Evolutionary conservation across 768 basidiomycete genomes (phyloP), one percentile per base, ranked within the genome.

Genomic region (Kwoniella sp.): DNA sequence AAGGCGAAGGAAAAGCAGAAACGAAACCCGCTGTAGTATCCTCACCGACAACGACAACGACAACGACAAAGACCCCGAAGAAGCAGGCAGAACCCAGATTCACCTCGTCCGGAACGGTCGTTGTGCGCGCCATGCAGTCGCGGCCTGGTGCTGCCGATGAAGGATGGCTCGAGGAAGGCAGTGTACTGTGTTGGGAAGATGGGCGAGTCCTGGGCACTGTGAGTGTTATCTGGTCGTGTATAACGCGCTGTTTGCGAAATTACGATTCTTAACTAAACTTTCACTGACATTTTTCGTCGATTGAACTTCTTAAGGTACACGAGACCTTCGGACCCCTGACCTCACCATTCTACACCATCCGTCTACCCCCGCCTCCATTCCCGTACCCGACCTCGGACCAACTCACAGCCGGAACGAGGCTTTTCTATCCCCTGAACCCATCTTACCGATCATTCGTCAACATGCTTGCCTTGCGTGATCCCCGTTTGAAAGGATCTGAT

Each of bases 301-400:
- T 53, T 37, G 20, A 8, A 20, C 54, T 45, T 52, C 25, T 29
- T 58, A 31, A 94, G 92, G 84, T 97, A 58, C 91, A 89, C 76
- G 95, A 98, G 82, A 96, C 94, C 0, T 98, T 98, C 81, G 95
- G 95, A 11, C 93, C 95, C 2, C 92, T 94, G 9, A 85, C 86
- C 22, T 89, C 91, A 65, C 95, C 95, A 5, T 83, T 95, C 63
- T 98, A 98, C 77, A 90, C 92, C 72, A 84, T 97, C 68, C 88
- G 88, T 73, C 92, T 94, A 81, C 89, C 85, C 70, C 83, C 86
- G 37, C 77, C 83, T 2, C 88, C 87, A 71, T 73, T 73, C 63
- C 77, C 77, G 12, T 69, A 76, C 55, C 78, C 81, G 4, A 11
- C 72, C 0, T 29, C 65, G 8, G 45, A 71, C 8, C 61, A 65